Evolutionary conservation across 345 rosid genomes (phyloP), one percentile per base, ranked within the genome.

Genomic region (Leavenworthia alabamica): DNA sequence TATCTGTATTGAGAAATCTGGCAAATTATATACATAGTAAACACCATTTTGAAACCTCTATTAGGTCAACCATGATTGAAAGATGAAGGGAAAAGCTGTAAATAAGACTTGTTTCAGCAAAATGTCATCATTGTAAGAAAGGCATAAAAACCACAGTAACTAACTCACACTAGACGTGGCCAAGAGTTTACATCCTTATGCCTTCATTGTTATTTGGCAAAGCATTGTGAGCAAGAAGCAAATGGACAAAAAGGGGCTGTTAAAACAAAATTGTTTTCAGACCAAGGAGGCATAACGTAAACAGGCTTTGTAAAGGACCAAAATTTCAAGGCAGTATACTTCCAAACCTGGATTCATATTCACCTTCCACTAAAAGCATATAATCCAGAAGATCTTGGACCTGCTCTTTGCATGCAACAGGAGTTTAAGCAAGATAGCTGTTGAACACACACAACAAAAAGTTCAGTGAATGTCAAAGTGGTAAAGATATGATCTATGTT

Each of bases 351-450:
- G 81, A 65, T 68, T 93, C 99, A 50, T 89, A 91, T 78, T 83
- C 92, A 3, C 88, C 94, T 80, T 89, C 88, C 70, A 89, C 69
- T 40, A 82, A 73, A 58, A 93, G 81, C 97, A 93, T 79, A 74
- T 81, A 89, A 20, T 67, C 74, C 62, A 93, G 73, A 66, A 89
- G 86, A 51, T 83, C 85, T 65, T 33, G 59, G 40, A 89, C 85
- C 73, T 82, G 83, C 65, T 86, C 97, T 67, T 79, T 74, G 73
- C 83, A 83, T 15, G 97, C 94, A 62, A 71, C 26, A 6, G 99
- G 99, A 13, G 83, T 70, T 75, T 86, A 89, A 54, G 99, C 99
- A 68, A 92, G 97, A 80, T 85, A 92, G 68, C 97, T 92, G 70
- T 56, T 41, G 33, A 63, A 71, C n/a, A 49, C 8, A 64, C 32